These are phyloP conservation scores for Chlamydomonas reinhardtii DNA, from an alignment of 163 green algal species.

Conservation along the genomic window DNA sequence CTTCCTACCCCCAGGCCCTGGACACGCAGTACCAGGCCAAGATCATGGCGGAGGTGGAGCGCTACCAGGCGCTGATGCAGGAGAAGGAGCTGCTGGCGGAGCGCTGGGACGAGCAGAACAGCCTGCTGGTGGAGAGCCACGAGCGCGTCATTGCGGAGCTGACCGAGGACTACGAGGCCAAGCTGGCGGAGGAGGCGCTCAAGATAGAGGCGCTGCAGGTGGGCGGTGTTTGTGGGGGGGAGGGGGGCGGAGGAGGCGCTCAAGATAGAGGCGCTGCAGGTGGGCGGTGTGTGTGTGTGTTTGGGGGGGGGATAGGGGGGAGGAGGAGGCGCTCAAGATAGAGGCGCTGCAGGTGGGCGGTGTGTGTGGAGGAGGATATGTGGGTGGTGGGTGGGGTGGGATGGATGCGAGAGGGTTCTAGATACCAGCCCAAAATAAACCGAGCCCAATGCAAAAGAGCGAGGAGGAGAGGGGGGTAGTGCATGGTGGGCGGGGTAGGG, in stretches of 20 bases:
- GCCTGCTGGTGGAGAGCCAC: conserved; percentile 85
- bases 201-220: conserved; percentile 68
- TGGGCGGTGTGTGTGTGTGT: conserved; percentile 9
- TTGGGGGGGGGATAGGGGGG: too few species aligned
- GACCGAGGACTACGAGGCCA: conserved; percentile 87
- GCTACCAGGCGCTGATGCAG: conserved; percentile 81
- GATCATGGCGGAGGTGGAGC: conserved; percentile 90
- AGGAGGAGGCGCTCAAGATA: conserved; percentile 72
- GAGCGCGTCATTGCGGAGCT: conserved; percentile 88
- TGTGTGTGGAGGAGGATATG: not conserved
- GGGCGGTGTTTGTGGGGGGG: conserved; percentile 16
- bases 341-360: conserved; percentile 62
- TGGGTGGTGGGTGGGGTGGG: too few species aligned
- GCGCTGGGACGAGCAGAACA: conserved; percentile 75
- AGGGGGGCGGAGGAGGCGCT: conserved; percentile 42
- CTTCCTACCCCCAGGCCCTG: conserved; percentile 44
- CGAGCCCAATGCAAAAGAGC: too few species aligned
- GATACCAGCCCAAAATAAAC: too few species aligned
- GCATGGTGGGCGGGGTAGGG: too few species aligned
- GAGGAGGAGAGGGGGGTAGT: too few species aligned
- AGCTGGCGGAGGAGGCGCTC: conserved; percentile 78
- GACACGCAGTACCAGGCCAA: conserved; percentile 91
- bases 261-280: conserved; percentile 67
- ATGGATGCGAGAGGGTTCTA: too few species aligned
- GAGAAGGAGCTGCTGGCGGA: conserved; percentile 89